Percentiles rank a stretch among this genome's conserved stretches.
Conservation (phyloP, 2,329 filamentous ascomycete species). For the Nemania abortiva region DNA sequence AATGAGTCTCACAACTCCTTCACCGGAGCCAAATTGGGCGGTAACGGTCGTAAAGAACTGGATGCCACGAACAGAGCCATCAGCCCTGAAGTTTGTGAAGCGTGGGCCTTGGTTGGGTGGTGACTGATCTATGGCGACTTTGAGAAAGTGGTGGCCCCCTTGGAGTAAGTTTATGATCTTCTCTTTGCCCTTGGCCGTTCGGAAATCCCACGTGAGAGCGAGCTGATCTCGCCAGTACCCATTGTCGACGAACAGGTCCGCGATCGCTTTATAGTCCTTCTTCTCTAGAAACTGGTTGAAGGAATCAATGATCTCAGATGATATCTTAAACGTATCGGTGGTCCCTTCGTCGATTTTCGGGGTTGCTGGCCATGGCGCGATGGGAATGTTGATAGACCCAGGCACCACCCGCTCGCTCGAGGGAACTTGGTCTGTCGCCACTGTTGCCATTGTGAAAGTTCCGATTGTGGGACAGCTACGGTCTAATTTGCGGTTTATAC, state of each 20-base stretch:
- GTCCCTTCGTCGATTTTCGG: constrained; percentile 46
- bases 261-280: constrained; percentile 51
- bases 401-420: constrained; percentile 51
- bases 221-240: constrained; percentile 71
- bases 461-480: neutral
- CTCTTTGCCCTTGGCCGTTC: constrained; percentile 62
- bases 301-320: constrained; percentile 52
- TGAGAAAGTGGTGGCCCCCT: constrained; percentile 49
- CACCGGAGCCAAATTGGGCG: constrained; percentile 60
- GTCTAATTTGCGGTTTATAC: neutral
- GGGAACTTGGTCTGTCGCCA: constrained; percentile 29
- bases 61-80: constrained; percentile 60
- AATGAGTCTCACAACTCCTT: constrained; percentile 62
- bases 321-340: constrained; percentile 54
- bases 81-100: constrained; percentile 57
- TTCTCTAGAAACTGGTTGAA: constrained; percentile 56
- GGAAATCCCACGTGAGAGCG: constrained; percentile 66
- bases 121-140: constrained; percentile 57
- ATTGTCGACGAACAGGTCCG: constrained; percentile 61
- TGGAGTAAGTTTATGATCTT: constrained; percentile 55
- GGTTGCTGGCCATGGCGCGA: constrained; percentile 57
- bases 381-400: constrained; percentile 54
- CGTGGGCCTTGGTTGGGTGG: constrained; percentile 56
- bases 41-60: constrained; percentile 63
- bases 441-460: constrained; percentile 32